A percentile compares a stretch with the other conserved stretches of the same genome.
Evolutionary conservation across 1,139 yeast genomes (phyloP).

Genomic region (Yamadazyma dendronema): DNA sequence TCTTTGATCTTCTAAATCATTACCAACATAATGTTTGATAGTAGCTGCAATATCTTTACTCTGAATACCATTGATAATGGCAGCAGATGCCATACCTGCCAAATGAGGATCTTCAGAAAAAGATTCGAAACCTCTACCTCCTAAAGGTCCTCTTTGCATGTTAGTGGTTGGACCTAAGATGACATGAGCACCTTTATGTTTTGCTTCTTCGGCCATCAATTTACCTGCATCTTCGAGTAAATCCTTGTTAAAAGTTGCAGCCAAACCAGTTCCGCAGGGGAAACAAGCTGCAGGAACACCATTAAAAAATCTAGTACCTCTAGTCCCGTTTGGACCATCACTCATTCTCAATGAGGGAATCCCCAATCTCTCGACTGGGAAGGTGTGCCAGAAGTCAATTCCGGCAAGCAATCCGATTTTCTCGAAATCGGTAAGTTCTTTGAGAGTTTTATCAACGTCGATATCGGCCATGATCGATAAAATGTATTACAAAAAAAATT

Average conservation of each 20-base stretch:
- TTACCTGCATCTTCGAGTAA: constrained; percentile 27
- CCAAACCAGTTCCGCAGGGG: constrained; percentile 38
- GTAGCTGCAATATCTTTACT: constrained; percentile 48
- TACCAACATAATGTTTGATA: constrained; percentile 59
- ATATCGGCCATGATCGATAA: constrained; percentile 6
- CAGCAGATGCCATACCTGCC: constrained; percentile 28
- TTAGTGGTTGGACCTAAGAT: constrained; percentile 37
- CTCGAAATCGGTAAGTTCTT: constrained; percentile 42
- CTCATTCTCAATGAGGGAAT: constrained; percentile 30
- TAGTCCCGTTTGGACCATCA: constrained; percentile 37
- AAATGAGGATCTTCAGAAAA: constrained; percentile 35
- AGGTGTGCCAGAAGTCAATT: constrained; percentile 56
- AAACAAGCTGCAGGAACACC: constrained; percentile 33
- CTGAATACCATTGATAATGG: constrained; percentile 33
- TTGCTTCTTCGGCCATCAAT: constrained; percentile 34
- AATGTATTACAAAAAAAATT: no score
- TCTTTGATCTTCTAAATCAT: constrained; percentile 60
- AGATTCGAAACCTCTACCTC: constrained; percentile 36
- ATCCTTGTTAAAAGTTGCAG: constrained; percentile 41
- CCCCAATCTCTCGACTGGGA: constrained; percentile 40
- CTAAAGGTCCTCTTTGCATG: constrained; percentile 33
- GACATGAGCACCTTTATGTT: constrained; percentile 31
- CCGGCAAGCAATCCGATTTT: constrained; percentile 49
- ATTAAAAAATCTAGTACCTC: constrained; percentile 32
- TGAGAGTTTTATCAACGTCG: constrained; percentile 43